These are phyloP conservation scores for Acacia acuminata DNA, from an alignment of 306 rosid genomes.

Conservation along the genomic window DNA sequence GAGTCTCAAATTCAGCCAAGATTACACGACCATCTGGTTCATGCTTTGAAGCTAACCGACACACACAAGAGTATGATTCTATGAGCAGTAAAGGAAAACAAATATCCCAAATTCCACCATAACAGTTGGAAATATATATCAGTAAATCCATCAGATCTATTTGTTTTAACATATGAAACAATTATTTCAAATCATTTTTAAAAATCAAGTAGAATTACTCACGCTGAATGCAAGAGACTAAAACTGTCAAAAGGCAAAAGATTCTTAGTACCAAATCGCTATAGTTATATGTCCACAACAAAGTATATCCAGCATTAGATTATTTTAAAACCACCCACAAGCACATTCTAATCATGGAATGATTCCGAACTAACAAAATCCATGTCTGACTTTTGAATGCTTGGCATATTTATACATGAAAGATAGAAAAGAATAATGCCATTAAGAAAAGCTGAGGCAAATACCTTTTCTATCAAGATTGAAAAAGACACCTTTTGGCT, in stretches of 20 bases:
- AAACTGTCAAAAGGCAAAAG: not conserved
- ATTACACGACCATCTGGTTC: constrained; percentile 95
- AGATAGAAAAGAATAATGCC: not conserved
- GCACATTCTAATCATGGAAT: not conserved
- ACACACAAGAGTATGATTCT: constrained; percentile 30
- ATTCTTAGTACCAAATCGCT: not conserved
- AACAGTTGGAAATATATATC: constrained; percentile 1
- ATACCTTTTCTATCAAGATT: constrained; percentile 89
- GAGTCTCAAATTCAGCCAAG: constrained; percentile 84
- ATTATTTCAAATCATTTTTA: constrained; percentile 6
- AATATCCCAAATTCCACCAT: constrained; percentile 5
- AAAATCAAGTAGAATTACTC: not conserved
- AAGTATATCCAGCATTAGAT: not conserved
- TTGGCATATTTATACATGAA: constrained; percentile 6
- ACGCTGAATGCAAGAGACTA: constrained; percentile 11
- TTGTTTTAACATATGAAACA: not conserved
- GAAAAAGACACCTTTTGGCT: constrained; percentile 72
- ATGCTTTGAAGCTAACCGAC: constrained; percentile 81
- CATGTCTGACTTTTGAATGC: constrained; percentile 23
- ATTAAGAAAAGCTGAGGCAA: constrained; percentile 13
- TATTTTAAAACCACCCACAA: constrained; percentile 15
- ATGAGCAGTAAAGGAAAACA: constrained; percentile 25
- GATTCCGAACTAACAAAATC: not conserved
- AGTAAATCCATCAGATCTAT: not conserved
- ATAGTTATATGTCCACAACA: not conserved